Percentiles rank a stretch among this genome's conserved stretches.
Evolutionary conservation across 352 stramenopile species (phyloP).

Genomic region (Globisporangium ultimum): DNA sequence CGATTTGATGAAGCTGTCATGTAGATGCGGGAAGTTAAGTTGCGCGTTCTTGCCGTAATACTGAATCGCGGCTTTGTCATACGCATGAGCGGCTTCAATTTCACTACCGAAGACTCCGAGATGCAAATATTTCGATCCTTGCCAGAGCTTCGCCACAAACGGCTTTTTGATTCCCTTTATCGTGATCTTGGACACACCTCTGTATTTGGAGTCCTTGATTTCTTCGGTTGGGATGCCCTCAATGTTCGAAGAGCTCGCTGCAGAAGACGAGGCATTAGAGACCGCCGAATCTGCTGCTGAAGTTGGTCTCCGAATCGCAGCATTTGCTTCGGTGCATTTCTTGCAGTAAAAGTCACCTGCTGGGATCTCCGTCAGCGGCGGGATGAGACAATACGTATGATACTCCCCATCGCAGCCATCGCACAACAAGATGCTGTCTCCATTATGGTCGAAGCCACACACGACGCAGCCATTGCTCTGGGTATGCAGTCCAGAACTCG

Average conservation of each 20-base stretch:
- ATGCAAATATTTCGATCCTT: conserved; percentile 62
- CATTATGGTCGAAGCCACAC: conserved; percentile 70
- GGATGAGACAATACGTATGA: conserved; percentile 81
- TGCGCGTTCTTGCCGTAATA: conserved; percentile 61
- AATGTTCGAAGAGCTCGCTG: background rate
- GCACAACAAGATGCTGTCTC: conserved; percentile 78
- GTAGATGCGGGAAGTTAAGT: conserved; percentile 79
- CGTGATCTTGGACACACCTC: conserved; percentile 74
- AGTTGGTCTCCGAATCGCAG: conserved; percentile 38
- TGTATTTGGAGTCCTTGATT: conserved; percentile 76
- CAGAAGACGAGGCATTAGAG: background rate
- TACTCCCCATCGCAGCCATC: conserved; percentile 86
- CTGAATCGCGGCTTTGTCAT: conserved; percentile 73
- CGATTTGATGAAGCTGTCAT: conserved; percentile 57
- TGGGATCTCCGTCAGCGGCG: conserved; percentile 68
- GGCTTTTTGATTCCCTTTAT: conserved; percentile 80
- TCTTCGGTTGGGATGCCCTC: conserved; percentile 26
- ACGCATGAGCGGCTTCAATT: conserved; percentile 78
- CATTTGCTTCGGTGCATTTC: conserved; percentile 48
- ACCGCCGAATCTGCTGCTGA: conserved; percentile 6
- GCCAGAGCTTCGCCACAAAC: conserved; percentile 72
- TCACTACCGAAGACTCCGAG: conserved; percentile 71
- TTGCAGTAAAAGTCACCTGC: conserved; percentile 82
- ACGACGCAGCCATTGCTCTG: conserved; percentile 60
- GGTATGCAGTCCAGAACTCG: conserved; percentile 15